These are phyloP conservation scores for Lentinula edodes DNA, from an alignment of 768 basidiomycete species.

Conservation along the genomic window DNA sequence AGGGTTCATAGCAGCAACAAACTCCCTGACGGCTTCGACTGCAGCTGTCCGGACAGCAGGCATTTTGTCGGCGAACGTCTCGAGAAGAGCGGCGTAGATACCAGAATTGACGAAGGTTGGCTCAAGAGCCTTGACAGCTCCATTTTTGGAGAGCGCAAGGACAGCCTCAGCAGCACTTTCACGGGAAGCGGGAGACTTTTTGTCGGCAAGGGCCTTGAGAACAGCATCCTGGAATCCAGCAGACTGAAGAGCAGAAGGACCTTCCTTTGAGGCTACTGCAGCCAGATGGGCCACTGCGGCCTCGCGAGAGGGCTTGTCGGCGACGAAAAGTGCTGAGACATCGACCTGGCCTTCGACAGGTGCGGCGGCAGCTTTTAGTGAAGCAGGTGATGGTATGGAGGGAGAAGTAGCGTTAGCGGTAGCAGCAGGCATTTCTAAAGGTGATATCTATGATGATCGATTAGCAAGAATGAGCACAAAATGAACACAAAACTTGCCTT, in stretches of 20 bases:
- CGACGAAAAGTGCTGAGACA: constrained; percentile 69
- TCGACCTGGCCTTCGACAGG: constrained; percentile 63
- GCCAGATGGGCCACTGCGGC: constrained; percentile 66
- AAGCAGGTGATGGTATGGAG: constrained; percentile 53
- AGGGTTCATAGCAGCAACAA: constrained; percentile 75
- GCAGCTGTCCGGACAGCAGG: constrained; percentile 82
- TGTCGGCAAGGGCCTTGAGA: constrained; percentile 86
- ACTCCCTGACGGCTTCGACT: constrained; percentile 74
- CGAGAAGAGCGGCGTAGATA: constrained; percentile 81
- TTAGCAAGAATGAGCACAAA: background rate
- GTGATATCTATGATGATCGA: constrained; percentile 29
- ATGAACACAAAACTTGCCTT: constrained; percentile 31
- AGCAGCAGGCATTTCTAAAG: constrained; percentile 73
- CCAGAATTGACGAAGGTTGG: constrained; percentile 85
- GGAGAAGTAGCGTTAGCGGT: constrained; percentile 62
- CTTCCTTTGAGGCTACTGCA: constrained; percentile 76
- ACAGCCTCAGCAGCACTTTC: constrained; percentile 82
- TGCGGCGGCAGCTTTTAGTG: constrained; percentile 59
- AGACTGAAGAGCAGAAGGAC: constrained; percentile 68
- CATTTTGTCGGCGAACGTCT: constrained; percentile 93
- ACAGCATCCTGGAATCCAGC: constrained; percentile 67
- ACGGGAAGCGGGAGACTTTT: constrained; percentile 89
- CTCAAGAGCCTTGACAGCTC: constrained; percentile 78
- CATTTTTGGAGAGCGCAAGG: constrained; percentile 56
- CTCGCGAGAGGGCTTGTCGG: constrained; percentile 80